Evolutionary conservation across 495 filamentous ascomycete genomes (phyloP), one percentile per base, ranked within the genome.

Genomic region (Cairneyella variabilis): DNA sequence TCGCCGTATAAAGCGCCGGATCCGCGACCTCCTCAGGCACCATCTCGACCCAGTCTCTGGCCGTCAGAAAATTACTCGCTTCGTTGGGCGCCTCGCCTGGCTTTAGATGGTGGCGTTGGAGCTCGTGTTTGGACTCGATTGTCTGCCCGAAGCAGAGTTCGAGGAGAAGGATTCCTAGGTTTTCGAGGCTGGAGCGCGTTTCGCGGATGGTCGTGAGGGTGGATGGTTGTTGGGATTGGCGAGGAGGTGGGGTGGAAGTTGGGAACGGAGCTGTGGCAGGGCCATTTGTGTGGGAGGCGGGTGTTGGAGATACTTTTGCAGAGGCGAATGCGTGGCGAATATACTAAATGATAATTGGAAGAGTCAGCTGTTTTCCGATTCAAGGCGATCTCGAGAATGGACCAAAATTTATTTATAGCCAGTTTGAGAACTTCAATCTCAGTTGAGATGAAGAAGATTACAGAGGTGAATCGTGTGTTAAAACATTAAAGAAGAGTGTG

Each of bases 131-230:
- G 9, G 3, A 30, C n/a, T 48, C 25, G 26, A 48, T 20, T 11
- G 44, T 16, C 34, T 48, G 6, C 3, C 27, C 27, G 27, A 48
- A 48, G 17, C 44, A 48, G 7, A 48, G 27, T 20, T 48, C 44
- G 5, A 48, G 44, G 18, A 48, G 44, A 7, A 48, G 28, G 9
- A 34, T 48, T 2, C 44, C 44, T 3, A 48, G 27, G 34, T 48
- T 18, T 4, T 5, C 11, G 14, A 48, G 44, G 14, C 25, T 34
- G 9, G 6, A 4, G 16, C 44, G 44, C 9, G 41, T n/a, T 8
- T 18, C 20, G 23, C 8, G 41, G 8, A 12, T 2, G 22, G 41
- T 3, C 3, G 41, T 14, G 5, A 5, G 21, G 7, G 9, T 26
- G 4, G 41, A 2, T 27, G 6, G 21, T 41, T 21, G 11, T 36